phyloP scores from a whole-genome alignment of 306 rosid species.

The Dryas octopetala region DNA sequence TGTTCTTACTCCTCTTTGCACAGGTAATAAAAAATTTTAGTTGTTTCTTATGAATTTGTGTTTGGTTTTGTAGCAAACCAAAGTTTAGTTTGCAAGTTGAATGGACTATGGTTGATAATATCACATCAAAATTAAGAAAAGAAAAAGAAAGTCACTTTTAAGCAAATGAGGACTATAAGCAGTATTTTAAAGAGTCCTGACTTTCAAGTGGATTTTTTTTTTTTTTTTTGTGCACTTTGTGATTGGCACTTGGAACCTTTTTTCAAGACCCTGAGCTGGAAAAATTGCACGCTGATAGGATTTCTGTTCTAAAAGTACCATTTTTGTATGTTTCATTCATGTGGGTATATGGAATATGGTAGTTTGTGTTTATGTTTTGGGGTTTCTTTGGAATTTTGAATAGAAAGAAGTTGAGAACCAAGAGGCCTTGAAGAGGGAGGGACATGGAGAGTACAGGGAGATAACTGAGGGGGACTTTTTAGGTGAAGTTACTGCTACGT shows the following conservation, averaged over 20 bases:
- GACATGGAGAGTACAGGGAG: conserved; percentile 90
- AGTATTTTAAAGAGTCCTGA: too few species aligned
- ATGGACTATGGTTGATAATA: too few species aligned
- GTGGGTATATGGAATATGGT: conserved; percentile 12
- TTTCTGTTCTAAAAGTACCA: conserved; percentile 85
- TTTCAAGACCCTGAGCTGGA: conserved; percentile 94
- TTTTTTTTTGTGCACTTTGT: too few species aligned
- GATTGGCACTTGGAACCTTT: conserved; percentile 16
- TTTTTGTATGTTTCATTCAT: conserved; percentile 1
- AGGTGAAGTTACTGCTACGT: conserved; percentile 75
- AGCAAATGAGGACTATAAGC: too few species aligned
- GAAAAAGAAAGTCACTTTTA: too few species aligned
- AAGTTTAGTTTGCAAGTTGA: too few species aligned
- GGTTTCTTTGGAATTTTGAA: conserved; percentile 24
- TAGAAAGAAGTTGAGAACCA: conserved; percentile 95
- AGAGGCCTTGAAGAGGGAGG: conserved; percentile 77
- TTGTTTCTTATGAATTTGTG: too few species aligned
- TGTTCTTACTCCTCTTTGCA: too few species aligned
- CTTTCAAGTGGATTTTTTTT: neutral
- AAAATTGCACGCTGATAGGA: conserved; percentile 89
- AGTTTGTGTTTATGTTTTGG: too few species aligned
- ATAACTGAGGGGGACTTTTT: conserved; percentile 93
- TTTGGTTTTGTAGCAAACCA: too few species aligned
- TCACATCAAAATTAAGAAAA: too few species aligned
- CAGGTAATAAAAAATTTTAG: too few species aligned